Evolutionary conservation across 345 rosid genomes (phyloP).

Genomic region (Acer yangbiense): DNA sequence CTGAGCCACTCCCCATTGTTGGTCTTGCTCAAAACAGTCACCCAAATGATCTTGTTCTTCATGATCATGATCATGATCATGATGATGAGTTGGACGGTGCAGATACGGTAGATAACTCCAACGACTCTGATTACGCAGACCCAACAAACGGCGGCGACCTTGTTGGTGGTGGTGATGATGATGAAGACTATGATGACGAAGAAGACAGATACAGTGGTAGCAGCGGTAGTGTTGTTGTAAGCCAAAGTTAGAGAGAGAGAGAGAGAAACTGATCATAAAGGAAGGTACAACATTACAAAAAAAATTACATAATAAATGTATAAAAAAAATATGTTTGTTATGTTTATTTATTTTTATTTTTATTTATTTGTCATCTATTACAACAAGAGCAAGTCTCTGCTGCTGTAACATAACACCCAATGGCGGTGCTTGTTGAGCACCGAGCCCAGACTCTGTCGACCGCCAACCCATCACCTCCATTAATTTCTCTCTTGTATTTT

Average conservation of each 20-base stretch:
- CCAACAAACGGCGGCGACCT: slow-evolving; percentile 42
- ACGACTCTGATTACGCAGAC: slow-evolving; percentile 15
- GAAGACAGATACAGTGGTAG: slow-evolving; percentile 16
- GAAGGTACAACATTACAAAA: no score
- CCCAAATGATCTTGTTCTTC: no score
- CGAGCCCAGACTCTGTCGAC: slow-evolving; percentile 28
- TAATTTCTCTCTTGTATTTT: slow-evolving; percentile 10
- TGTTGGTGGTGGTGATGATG: slow-evolving; percentile 28
- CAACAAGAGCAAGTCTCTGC: slow-evolving; percentile 10
- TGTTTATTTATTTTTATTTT: background rate
- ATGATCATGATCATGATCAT: slow-evolving; percentile 8
- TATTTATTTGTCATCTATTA: slow-evolving; percentile 8
- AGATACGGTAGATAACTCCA: background rate
- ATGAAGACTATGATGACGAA: background rate
- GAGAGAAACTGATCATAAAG: background rate
- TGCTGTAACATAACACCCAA: slow-evolving; percentile 21
- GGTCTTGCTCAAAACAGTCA: slow-evolving; percentile 36
- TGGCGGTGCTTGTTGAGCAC: slow-evolving; percentile 34
- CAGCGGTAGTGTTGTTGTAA: background rate
- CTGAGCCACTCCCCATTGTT: slow-evolving; percentile 55
- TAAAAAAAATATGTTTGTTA: background rate
- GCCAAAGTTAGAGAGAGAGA: background rate
- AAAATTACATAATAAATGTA: background rate
- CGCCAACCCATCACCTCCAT: slow-evolving; percentile 10
- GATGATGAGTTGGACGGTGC: slow-evolving; percentile 20